Evolutionary conservation across 345 rosid species (phyloP).

Genomic region (Salix arbutifolia): DNA sequence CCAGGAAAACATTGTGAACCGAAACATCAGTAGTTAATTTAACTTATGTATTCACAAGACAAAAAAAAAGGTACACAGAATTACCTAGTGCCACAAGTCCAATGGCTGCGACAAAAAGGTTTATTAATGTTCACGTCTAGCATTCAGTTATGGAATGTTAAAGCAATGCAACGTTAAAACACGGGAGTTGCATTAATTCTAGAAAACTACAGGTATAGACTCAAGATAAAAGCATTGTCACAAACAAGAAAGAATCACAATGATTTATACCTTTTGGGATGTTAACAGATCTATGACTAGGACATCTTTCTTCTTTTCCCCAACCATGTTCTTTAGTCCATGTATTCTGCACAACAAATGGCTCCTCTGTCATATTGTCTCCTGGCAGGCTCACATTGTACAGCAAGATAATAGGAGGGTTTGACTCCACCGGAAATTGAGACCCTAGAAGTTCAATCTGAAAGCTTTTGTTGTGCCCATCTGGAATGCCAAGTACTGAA

Average conservation of each 20-base stretch:
- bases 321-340: constrained; percentile 70
- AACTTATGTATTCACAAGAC: too few relatives aligned
- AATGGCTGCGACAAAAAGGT: too few relatives aligned
- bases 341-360: constrained; percentile 61
- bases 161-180: too few relatives aligned
- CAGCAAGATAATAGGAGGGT: constrained; percentile 49
- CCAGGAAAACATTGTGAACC: too few relatives aligned
- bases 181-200: too few relatives aligned
- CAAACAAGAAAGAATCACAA: background rate
- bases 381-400: constrained; percentile 60
- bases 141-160: too few relatives aligned
- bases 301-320: constrained; percentile 71
- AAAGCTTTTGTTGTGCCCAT: constrained; percentile 48
- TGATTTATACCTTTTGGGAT: constrained; percentile 47
- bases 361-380: constrained; percentile 59
- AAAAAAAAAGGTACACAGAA: too few relatives aligned
- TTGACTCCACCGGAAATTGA: constrained; percentile 34
- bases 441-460: constrained; percentile 59
- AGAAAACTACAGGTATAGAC: background rate
- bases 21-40: too few relatives aligned
- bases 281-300: constrained; percentile 40
- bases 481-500: constrained; percentile 70
- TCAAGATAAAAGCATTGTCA: background rate
- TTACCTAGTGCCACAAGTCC: too few relatives aligned
- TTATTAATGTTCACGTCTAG: too few relatives aligned